Percentiles rank a stretch among this genome's conserved stretches.
Evolutionary conservation across 2,329 filamentous ascomycete species (phyloP).

Genomic region (Tolypocladium pustulatum): DNA sequence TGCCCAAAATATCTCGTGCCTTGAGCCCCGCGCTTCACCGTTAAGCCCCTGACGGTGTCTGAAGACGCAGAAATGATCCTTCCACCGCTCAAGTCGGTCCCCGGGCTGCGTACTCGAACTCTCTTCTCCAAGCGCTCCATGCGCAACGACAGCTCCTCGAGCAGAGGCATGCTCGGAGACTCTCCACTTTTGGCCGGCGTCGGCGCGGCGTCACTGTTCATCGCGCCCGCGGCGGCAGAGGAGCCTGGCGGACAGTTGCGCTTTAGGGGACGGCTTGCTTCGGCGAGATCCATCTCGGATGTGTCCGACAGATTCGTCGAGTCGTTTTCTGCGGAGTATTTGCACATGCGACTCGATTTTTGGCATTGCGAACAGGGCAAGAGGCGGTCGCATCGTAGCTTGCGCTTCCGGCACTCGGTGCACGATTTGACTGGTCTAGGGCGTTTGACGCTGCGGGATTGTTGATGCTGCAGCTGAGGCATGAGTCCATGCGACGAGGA

Average conservation of each 20-base stretch:
- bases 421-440: conserved; percentile 46
- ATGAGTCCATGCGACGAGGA: conserved; percentile 5
- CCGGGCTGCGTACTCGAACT: conserved; percentile 30
- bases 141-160: conserved; percentile 38
- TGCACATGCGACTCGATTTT: conserved; percentile 43
- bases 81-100: conserved; percentile 22
- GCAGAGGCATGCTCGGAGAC: conserved; percentile 17
- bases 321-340: conserved; percentile 40
- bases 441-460: conserved; percentile 38
- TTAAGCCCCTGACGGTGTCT: conserved; percentile 37
- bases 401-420: conserved; percentile 46
- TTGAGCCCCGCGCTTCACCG: conserved; percentile 34
- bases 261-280: conserved; percentile 25
- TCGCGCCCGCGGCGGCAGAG: conserved; percentile 8
- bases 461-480: conserved; percentile 16
- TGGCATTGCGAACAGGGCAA: conserved; percentile 48
- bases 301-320: conserved; percentile 35
- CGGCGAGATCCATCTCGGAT: conserved; percentile 29
- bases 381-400: conserved; percentile 45
- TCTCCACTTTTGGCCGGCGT: conserved; percentile 22
- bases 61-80: conserved; percentile 25
- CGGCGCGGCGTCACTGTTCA: conserved; percentile 13
- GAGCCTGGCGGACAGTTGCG: conserved; percentile 22
- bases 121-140: conserved; percentile 45
- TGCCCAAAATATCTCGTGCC: conserved; percentile 43